phyloP scores from a whole-genome alignment of 768 basidiomycete species.

The Calocybe gangraenosa region DNA sequence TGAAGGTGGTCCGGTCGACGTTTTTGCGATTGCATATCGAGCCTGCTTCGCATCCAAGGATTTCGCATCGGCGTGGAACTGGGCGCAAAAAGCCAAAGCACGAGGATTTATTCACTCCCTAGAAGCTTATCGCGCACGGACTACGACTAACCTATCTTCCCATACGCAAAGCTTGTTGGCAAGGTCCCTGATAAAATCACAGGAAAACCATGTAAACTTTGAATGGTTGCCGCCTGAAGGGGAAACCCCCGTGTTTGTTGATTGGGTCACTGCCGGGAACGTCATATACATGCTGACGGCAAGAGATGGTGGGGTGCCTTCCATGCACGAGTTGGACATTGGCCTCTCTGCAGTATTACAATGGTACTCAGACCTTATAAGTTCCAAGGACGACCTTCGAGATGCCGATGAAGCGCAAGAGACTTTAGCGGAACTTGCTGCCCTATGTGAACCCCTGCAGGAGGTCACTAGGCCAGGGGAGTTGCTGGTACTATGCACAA shows the following conservation, averaged over 20 bases:
- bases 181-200: not conserved
- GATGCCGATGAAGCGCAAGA: not conserved
- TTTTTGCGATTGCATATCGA: not conserved
- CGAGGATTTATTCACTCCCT: not conserved
- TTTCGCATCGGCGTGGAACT: not conserved
- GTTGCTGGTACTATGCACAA: not conserved
- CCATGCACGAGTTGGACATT: not conserved
- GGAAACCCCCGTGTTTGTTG: not conserved
- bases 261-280: not conserved
- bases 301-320: not conserved
- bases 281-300: not conserved
- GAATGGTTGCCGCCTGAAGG: not conserved
- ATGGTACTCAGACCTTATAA: not conserved
- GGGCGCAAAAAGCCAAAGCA: constrained; percentile 1
- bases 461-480: not conserved
- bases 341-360: not conserved
- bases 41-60: not conserved
- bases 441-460: not conserved
- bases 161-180: not conserved
- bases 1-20: constrained; percentile 1
- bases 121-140: not conserved
- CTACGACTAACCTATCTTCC: not conserved
- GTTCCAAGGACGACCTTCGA: not conserved
- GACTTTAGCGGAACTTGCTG: not conserved
- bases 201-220: not conserved